Evolutionary conservation across 768 basidiomycete genomes (phyloP).

Genomic region (Epithele typhae): DNA sequence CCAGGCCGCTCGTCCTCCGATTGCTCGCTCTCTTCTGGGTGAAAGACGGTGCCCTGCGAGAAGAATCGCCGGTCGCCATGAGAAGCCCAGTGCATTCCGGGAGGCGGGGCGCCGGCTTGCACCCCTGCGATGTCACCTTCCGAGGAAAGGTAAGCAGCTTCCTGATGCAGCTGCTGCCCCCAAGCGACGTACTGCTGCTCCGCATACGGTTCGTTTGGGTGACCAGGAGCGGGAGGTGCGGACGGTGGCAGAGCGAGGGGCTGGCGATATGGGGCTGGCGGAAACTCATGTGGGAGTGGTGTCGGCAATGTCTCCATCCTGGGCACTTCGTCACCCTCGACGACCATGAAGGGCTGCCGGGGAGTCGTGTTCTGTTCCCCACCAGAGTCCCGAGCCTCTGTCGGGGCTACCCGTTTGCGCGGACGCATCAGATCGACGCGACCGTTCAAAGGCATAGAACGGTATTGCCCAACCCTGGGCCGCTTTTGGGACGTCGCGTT

Average conservation of each 20-base stretch:
- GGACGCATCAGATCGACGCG: conserved; percentile 85
- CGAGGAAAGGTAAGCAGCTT: neutral
- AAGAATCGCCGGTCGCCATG: conserved; percentile 6
- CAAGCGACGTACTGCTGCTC: neutral
- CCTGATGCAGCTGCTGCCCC: neutral
- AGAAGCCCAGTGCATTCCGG: conserved; percentile 9
- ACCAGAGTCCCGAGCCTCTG: neutral
- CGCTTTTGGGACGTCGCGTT: conserved; percentile 6
- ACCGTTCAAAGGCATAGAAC: conserved; percentile 79
- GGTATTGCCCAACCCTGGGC: conserved; percentile 66
- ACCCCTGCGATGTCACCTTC: neutral
- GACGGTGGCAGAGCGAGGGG: conserved; percentile 15
- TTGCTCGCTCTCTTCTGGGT: conserved; percentile 11
- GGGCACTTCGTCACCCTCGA: conserved; percentile 6
- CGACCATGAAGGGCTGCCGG: conserved; percentile 11
- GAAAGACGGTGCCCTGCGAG: neutral
- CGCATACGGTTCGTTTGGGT: neutral
- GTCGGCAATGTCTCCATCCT: conserved; percentile 55
- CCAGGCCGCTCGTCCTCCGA: conserved; percentile 9
- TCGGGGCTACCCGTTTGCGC: conserved; percentile 13
- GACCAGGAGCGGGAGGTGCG: conserved; percentile 20
- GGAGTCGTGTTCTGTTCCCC: conserved; percentile 16
- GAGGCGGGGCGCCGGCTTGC: conserved; percentile 2
- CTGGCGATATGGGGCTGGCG: conserved; percentile 52
- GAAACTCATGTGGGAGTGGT: conserved; percentile 57